Evolutionary conservation across 1,284 basidiomycete species (phyloP), one percentile per base, ranked within the genome.

Genomic region (Ceratobasidium sp.): DNA sequence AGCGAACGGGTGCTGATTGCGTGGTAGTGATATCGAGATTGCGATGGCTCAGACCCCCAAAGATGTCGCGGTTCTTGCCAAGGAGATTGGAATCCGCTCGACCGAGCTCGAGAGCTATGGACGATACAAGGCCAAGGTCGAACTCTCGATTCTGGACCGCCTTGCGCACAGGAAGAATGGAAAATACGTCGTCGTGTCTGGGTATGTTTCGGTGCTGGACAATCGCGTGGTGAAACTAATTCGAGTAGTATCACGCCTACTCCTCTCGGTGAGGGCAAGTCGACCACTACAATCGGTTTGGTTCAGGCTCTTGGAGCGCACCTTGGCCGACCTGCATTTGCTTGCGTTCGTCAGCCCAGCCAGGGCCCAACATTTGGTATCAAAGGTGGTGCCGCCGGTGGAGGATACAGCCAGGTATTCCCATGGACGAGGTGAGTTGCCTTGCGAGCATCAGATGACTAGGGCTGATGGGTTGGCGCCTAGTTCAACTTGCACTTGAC

Each of bases 281-380:
- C 96, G 13, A 99, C 96, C 13, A 99, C 97, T 1, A 98, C 97
- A 17, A 96, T 99, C 74, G 96, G 96, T 77, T 85, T 99, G 69
- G 94, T 94, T 4, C 96, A 99, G 80, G 96, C 96, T 31, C 86
- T 99, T 72, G 95, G 95, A 70, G 96, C 96, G 55, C 95, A 98
- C 78, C 86, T 99, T 40, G 88, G 90, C 72, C 94, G 96, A 73
- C 90, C 93, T 17, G 87, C 94, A 10, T 99, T 98, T 80, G 97
- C 97, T 60, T 98, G 95, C 79, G 96, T 99, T n/a, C 91, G 96
- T 71, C 97, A 99, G 78, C 96, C 96, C 1, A 96, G 94, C 79
- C 96, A 99, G 79, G 96, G 97, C 17, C 96, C 96, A 32, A 99
- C 96, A 0, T 99, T 99, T 77, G 96, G 97, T 77, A 98, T 99